Evolutionary conservation across 139 green algal species (phyloP), one percentile per base, ranked within the genome.

Genomic region (Chlorella sorokiniana): DNA sequence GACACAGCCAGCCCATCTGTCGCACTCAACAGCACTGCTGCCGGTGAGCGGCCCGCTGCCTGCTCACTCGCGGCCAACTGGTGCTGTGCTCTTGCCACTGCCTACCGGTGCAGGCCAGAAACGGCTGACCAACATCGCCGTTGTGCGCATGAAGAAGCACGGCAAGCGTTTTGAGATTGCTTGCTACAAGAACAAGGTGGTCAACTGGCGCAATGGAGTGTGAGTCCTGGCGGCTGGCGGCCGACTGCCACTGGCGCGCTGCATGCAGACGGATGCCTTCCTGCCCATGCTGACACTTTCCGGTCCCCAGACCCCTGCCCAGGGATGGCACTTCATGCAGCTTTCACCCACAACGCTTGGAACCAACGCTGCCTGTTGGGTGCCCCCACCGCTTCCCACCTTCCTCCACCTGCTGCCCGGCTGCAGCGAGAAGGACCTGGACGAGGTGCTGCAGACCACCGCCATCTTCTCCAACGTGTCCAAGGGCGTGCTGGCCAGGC

Each of bases 181-280:
- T 0, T 99, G 96, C 86, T 99, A 99, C 91, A 97, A 98, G 77
- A 99, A 99, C 91, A 99, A 98, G 78, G 94, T 99, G 14, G 51
- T 91, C 27, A 95, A 98, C 81, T 98, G 94, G 94, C 80, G 94
- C 22, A 92, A 87, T 62, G 94, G 93, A 65, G 91, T 96, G 94
- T 98, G 77, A 93, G 94, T 85, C 8, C 18, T 3, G 18, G n/a
- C n/a, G n/a, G n/a, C n/a, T n/a, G n/a, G n/a, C n/a, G n/a, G n/a
- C n/a, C n/a, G n/a, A n/a, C n/a, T n/a, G n/a, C n/a, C n/a, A n/a
- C n/a, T n/a, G n/a, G n/a, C n/a, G n/a, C n/a, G n/a, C n/a, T n/a
- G n/a, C n/a, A n/a, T n/a, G n/a, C n/a, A n/a, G n/a, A n/a, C n/a
- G n/a, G n/a, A n/a, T n/a, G n/a, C n/a, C n/a, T n/a, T n/a, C n/a